Percentiles rank a stretch among this genome's conserved stretches.
Evolutionary conservation across 176 grass and related monocot species (phyloP).

Genomic region (Thinopyrum elongatum): DNA sequence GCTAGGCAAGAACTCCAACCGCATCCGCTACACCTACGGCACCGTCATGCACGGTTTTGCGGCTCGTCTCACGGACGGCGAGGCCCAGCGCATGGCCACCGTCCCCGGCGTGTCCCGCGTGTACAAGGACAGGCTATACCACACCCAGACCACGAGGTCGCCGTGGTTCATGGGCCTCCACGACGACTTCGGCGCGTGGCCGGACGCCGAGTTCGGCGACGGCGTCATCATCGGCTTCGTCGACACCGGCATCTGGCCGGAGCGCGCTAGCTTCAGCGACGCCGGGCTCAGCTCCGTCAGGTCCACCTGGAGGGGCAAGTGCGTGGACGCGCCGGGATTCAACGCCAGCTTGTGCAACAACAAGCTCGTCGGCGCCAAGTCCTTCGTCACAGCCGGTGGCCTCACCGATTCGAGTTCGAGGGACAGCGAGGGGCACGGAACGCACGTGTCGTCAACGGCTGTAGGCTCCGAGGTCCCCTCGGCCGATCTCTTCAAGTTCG

Average conservation of each 20-base stretch:
- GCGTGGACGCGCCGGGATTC: constrained; percentile 37
- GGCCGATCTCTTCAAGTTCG: not conserved
- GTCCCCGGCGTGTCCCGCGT: constrained; percentile 32
- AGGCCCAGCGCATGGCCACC: constrained; percentile 24
- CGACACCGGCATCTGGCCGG: constrained; percentile 52
- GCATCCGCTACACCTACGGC: constrained; percentile 45
- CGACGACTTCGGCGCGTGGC: constrained; percentile 15
- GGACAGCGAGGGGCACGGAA: constrained; percentile 11
- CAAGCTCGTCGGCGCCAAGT: constrained; percentile 37
- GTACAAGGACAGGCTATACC: not conserved
- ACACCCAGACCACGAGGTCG: constrained; percentile 39
- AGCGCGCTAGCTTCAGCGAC: constrained; percentile 43
- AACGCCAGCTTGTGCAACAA: constrained; percentile 51
- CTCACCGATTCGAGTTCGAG: not conserved
- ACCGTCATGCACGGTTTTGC: constrained; percentile 52
- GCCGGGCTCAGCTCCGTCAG: not conserved
- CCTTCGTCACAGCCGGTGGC: not conserved
- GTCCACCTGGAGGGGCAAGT: constrained; percentile 11
- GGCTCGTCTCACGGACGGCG: constrained; percentile 5
- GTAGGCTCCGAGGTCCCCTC: not conserved
- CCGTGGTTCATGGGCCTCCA: constrained; percentile 48
- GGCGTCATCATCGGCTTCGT: constrained; percentile 53
- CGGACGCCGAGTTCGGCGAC: constrained; percentile 35
- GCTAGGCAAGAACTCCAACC: not conserved
- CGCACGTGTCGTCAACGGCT: constrained; percentile 25